Evolutionary conservation across 495 filamentous ascomycete genomes (phyloP), one percentile per base, ranked within the genome.

Genomic region (Aspergillus panamensis): DNA sequence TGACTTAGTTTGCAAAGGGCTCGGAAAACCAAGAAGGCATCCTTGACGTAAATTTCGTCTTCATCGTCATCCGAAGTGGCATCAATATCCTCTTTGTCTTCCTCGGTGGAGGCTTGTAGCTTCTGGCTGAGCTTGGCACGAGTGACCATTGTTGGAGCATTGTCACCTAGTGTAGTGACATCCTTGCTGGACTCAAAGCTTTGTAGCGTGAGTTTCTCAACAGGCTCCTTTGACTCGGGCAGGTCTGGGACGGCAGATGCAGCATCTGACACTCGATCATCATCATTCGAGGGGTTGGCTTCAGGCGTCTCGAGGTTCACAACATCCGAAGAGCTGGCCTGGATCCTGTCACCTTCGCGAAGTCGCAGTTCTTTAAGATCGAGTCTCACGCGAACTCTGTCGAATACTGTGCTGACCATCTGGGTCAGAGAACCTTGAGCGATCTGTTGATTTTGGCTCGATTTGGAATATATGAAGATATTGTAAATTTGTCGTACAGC

Each of bases 401-500:
- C 95, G 62, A 97, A 97, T 3, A 99, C 94, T 14, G 94, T 97
- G 52, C 92, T 91, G 6, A 97, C 90, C 95, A 99, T 99, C 72
- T 99, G 95, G 0, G 94, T 96, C 49, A 99, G 76, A 3, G 95
- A 96, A 0, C 92, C 94, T 67, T 97, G 95, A 1, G 95, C 95
- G 47, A 96, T 88, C 73, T 96, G 91, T 74, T 99, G 95, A 64
- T 97, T 97, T 31, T 87, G 84, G 62, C 84, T 91, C 39, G 84
- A 96, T 65, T 93, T 89, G 48, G 92, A 96, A 35, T 96, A 83
- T 37, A 99, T 80, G 71, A 99, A 99, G 62, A 99, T 93, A 71
- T 97, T 99, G 78, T 99, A 99, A 47, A 96, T 94, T 67, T 96
- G 91, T 53, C 95, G 88, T 49, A 99, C 91, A n/a, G 95, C 94